phyloP scores from a whole-genome alignment of 2,329 filamentous ascomycete species.

The Tolypocladium nubicola region DNA sequence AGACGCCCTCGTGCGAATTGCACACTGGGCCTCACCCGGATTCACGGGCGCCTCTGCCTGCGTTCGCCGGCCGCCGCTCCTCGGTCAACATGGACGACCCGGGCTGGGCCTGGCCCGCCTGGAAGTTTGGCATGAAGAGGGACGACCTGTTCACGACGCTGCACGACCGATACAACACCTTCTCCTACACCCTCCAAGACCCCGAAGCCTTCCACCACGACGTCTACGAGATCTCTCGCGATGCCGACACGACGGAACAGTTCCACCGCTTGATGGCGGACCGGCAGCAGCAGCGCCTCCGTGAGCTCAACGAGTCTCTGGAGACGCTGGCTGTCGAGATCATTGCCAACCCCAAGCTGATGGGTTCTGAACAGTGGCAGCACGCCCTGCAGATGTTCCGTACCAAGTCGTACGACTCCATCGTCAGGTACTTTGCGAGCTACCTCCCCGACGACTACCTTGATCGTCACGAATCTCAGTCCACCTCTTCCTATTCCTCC shows the following conservation, averaged over 20 bases:
- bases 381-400: conserved; percentile 48
- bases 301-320: conserved; percentile 44
- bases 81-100: conserved; percentile 41
- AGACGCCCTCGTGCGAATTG: conserved; percentile 5
- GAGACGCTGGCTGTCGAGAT: conserved; percentile 50
- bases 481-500: conserved; percentile 24
- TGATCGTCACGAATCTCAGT: conserved; percentile 24
- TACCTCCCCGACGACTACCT: conserved; percentile 43
- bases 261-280: conserved; percentile 43
- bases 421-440: conserved; percentile 48
- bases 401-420: conserved; percentile 47
- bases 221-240: conserved; percentile 45
- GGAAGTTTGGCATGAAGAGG: conserved; percentile 54
- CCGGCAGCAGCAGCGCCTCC: conserved; percentile 42
- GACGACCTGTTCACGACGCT: conserved; percentile 47
- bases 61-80: neutral
- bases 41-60: conserved; percentile 1
- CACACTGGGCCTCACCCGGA: neutral
- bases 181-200: conserved; percentile 45
- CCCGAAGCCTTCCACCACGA: conserved; percentile 51
- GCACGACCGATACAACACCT: conserved; percentile 50
- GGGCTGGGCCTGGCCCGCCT: conserved; percentile 43
- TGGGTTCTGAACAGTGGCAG: conserved; percentile 49
- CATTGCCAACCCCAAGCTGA: conserved; percentile 46
- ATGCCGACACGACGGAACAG: conserved; percentile 38